A percentile compares a stretch with the other conserved stretches of the same genome.
These are phyloP conservation scores for Blechomonas ayalai DNA, from an alignment of 208 protist species.

Conservation along the genomic window DNA sequence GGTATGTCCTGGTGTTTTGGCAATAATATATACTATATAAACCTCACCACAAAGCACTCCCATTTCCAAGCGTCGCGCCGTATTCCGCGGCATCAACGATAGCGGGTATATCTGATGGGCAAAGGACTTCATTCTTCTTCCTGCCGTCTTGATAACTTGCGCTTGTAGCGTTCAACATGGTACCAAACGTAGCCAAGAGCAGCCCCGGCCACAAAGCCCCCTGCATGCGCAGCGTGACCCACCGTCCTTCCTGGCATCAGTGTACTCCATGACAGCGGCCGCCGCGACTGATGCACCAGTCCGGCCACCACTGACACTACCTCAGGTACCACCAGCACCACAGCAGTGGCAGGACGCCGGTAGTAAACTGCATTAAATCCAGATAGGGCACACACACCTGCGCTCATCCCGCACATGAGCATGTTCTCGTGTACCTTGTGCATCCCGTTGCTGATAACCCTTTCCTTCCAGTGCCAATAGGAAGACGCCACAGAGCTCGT, in stretches of 20 bases:
- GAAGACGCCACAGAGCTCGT: background rate
- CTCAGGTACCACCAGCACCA: slow-evolving; percentile 27
- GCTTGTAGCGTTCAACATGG: no score
- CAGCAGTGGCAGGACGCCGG: slow-evolving; percentile 16
- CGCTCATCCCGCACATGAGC: slow-evolving; percentile 57
- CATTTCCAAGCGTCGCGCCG: no score
- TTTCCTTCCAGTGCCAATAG: background rate
- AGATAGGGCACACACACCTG: slow-evolving; percentile 35
- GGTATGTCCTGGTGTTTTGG: no score
- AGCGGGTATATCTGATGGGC: no score
- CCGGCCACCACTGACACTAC: slow-evolving; percentile 12
- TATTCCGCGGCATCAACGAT: no score
- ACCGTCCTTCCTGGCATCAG: slow-evolving; percentile 31
- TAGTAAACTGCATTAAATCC: slow-evolving; percentile 56
- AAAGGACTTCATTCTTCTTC: no score
- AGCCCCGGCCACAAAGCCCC: slow-evolving; percentile 42
- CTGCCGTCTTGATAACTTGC: no score
- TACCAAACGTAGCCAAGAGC: slow-evolving; percentile 30
- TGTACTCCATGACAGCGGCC: slow-evolving; percentile 5
- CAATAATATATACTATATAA: no score
- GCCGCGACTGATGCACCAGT: slow-evolving; percentile 7
- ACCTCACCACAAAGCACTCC: no score
- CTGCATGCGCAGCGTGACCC: slow-evolving; percentile 56
- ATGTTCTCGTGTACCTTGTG: slow-evolving; percentile 28
- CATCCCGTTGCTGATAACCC: slow-evolving; percentile 13